Evolutionary conservation across 2,329 filamentous ascomycete genomes (phyloP), one percentile per base, ranked within the genome.

Genomic region (Microsporum ferrugineum): DNA sequence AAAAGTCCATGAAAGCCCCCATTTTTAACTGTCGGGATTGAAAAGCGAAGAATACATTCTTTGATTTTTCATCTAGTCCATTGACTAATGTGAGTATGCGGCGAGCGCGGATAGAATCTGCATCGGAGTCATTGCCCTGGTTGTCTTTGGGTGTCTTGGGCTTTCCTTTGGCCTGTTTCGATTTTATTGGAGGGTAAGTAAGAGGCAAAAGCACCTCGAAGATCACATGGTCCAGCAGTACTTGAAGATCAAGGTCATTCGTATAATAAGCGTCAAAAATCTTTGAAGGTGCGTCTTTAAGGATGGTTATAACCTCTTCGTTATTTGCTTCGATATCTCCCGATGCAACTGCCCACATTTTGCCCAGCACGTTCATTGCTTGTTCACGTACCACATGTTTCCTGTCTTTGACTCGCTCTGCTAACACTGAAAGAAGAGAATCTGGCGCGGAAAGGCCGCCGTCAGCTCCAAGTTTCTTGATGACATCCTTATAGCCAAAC

Each of bases 331-430:
- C 85, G 67, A 99, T 88, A 68, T 96, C 91, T 17, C 90, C 89
- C 17, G 87, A 84, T 10, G 89, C 92, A 17, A 95, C 91, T n/a
- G 89, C 91, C 94, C 94, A 99, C 33, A 97, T 85, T 64, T 86
- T 89, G 8, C 84, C 89, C 1, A 97, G 78, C 6, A 95, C 80
- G 58, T 85, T 87, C 83, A 96, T 95, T 29, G 90, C 91, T 67
- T 92, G 89, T 43, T 88, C 85, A 61, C 92, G 88, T 8, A 99
- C 89, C 47, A 83, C 79, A 12, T 86, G 83, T 71, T 88, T 92
- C 64, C 87, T 87, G 75, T 99, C 95, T 67, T 91, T 90, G 66
- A 89, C 90, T 65, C 94, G 84, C 70, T 96, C 91, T 33, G 89
- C 89, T 31, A 99, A 81, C 64, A 87, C 90, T 60, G 82, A 84